Base-by-base conservation (phyloP, 179 eudicot genomes). In the Beta lomatogona region DNA sequence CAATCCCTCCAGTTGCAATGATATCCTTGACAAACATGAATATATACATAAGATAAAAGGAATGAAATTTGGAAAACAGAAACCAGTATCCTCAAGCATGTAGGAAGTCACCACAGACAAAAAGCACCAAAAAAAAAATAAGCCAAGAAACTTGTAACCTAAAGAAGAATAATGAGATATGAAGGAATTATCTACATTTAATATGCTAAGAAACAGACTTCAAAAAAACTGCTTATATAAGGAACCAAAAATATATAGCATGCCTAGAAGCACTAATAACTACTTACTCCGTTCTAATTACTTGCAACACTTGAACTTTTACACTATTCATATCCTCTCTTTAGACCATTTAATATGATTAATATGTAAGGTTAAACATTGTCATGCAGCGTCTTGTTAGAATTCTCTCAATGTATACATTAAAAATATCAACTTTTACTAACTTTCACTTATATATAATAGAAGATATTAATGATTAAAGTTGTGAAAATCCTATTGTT, bases 1-100 rank as follows among this genome's bases (percentile, higher is more conserved):
- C 99, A 52, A 83, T 89, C 25, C 98, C 98, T 41, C 94, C 99
- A 50, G 98, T 94, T 7, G 93, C 99, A 86, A 96, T 88, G 41
- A 93, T 80, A 81, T 93, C 98, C 99, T 96, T 59, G 75, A 79
- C 76, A 61, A 80, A 64, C 78, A 77, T n/a, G 36, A 3, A 18
- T 13, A 25, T 10, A 73, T 36, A 53, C 22, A 57, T 79, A 48
- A 76, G 76, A 77, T 3, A 41, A 58, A 25, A 36, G n/a, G n/a
- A 64, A 54, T 9, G 13, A 41, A n/a, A 21, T 7, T 11, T n/a
- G 15, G 6, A 50, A 46, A 71, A 48, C n/a, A 14, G 19, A 18
- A 65, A 67, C 19, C 71, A 64, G 57, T 28, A 63, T 60, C 58
- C 73, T 28, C 22, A 55, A 18, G 36, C 16, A 78, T 4, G 25